Conservation (phyloP, 768 basidiomycete genomes). For the Mycena alexandri region DNA sequence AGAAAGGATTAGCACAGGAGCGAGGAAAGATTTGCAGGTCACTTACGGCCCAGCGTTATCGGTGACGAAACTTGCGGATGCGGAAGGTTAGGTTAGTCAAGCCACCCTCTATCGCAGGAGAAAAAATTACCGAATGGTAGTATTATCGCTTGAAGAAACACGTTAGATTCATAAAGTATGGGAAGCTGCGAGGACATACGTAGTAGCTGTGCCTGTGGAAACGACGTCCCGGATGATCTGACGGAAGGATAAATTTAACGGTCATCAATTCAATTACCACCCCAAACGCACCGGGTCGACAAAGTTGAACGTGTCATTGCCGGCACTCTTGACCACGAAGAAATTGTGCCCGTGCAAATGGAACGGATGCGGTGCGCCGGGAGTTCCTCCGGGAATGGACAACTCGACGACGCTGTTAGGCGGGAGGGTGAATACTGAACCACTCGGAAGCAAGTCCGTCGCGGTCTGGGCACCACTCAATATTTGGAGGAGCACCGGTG, state of each 20-base stretch:
- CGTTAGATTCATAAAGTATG: neutral
- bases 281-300: constrained; percentile 53
- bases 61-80: constrained; percentile 38
- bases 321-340: constrained; percentile 52
- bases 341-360: constrained; percentile 54
- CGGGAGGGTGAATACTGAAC: constrained; percentile 59
- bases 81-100: too few species aligned
- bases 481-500: constrained; percentile 64
- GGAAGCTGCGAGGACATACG: neutral
- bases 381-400: constrained; percentile 53
- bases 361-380: constrained; percentile 52
- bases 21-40: neutral
- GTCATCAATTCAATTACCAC: too few species aligned
- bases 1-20: neutral
- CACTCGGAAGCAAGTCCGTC: constrained; percentile 53
- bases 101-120: too few species aligned
- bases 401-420: constrained; percentile 61
- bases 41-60: constrained; percentile 51
- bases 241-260: too few species aligned
- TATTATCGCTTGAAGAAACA: constrained; percentile 42
- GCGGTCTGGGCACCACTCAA: constrained; percentile 57
- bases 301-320: constrained; percentile 50
- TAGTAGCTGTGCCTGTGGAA: constrained; percentile 42
- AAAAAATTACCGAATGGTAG: constrained; percentile 52
- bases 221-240: constrained; percentile 65